A percentile compares a stretch with the other conserved stretches of the same genome.
These are phyloP conservation scores for Fraxinus cuspidata DNA, from an alignment of 257 asterid genomes.

Conservation along the genomic window DNA sequence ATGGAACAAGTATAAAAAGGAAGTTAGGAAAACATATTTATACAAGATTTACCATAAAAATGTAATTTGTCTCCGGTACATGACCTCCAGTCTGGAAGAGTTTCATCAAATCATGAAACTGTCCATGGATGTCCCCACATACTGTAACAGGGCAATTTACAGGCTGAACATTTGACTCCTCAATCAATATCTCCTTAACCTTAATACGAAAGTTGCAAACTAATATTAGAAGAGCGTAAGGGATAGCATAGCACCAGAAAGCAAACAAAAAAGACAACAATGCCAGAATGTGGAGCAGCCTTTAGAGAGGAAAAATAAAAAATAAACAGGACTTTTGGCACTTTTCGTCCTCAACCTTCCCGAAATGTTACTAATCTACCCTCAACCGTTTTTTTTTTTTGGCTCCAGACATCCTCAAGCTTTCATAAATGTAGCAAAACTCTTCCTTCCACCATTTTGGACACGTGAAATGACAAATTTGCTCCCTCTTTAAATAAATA, in stretches of 20 bases:
- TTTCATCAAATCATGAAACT: constrained; percentile 95
- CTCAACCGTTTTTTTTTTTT: too few species aligned
- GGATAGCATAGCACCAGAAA: constrained; percentile 5
- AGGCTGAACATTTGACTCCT: constrained; percentile 99
- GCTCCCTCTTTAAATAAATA: too few species aligned
- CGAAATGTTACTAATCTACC: too few species aligned
- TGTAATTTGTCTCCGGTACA: constrained; percentile 96
- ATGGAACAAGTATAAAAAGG: neutral
- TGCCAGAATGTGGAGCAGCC: neutral
- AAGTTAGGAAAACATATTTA: neutral
- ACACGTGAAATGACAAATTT: too few species aligned
- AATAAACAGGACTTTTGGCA: too few species aligned
- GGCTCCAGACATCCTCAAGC: too few species aligned
- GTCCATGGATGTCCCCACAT: constrained; percentile 98
- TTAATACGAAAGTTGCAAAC: constrained; percentile 31
- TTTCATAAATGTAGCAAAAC: too few species aligned
- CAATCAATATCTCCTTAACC: constrained; percentile 97
- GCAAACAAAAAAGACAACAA: constrained; percentile 2
- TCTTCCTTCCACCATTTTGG: too few species aligned
- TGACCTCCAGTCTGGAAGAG: constrained; percentile 99
- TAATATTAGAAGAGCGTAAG: constrained; percentile 13
- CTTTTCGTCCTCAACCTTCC: too few species aligned
- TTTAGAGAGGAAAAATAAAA: neutral
- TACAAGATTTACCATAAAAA: constrained; percentile 70
- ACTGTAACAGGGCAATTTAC: constrained; percentile 98